These are phyloP conservation scores for Pleurotus sapidus DNA, from an alignment of 768 basidiomycete genomes.

Conservation along the genomic window DNA sequence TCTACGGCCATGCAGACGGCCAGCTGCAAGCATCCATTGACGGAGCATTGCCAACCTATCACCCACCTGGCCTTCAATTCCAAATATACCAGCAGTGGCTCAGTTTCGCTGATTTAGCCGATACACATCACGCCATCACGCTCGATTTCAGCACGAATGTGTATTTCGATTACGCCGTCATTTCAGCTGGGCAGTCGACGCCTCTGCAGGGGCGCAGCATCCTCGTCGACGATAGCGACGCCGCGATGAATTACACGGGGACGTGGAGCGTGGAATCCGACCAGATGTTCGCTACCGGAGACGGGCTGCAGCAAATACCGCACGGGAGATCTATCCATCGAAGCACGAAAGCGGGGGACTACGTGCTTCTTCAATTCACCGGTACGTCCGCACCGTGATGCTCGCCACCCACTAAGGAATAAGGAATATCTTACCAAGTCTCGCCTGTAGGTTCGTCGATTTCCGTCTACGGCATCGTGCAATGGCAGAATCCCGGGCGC, in stretches of 20 bases:
- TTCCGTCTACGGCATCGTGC: slow-evolving; percentile 31
- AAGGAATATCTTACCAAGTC: too few relatives aligned
- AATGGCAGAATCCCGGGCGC: slow-evolving; percentile 23
- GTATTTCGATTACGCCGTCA: slow-evolving; percentile 35
- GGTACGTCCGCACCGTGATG: slow-evolving; percentile 23
- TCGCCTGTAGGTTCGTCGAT: slow-evolving; percentile 30
- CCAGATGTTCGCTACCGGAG: slow-evolving; percentile 25
- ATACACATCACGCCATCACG: slow-evolving; percentile 33
- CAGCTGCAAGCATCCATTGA: background rate
- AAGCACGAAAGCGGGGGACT: slow-evolving; percentile 31
- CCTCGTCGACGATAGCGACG: slow-evolving; percentile 35
- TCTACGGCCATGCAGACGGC: background rate
- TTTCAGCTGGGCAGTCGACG: slow-evolving; percentile 33
- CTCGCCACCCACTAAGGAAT: too few relatives aligned
- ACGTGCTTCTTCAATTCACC: slow-evolving; percentile 29
- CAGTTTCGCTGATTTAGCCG: slow-evolving; percentile 17
- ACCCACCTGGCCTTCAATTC: background rate
- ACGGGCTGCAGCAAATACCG: slow-evolving; percentile 15
- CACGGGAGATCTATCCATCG: slow-evolving; percentile 29
- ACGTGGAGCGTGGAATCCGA: slow-evolving; percentile 23
- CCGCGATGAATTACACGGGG: slow-evolving; percentile 26
- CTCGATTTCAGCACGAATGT: slow-evolving; percentile 20
- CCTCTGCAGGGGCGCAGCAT: slow-evolving; percentile 31
- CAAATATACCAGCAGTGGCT: slow-evolving; percentile 1
- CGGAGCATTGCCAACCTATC: background rate